These are phyloP conservation scores for Epichloe sp. DNA, from an alignment of 2,329 filamentous ascomycete species.

Conservation along the genomic window DNA sequence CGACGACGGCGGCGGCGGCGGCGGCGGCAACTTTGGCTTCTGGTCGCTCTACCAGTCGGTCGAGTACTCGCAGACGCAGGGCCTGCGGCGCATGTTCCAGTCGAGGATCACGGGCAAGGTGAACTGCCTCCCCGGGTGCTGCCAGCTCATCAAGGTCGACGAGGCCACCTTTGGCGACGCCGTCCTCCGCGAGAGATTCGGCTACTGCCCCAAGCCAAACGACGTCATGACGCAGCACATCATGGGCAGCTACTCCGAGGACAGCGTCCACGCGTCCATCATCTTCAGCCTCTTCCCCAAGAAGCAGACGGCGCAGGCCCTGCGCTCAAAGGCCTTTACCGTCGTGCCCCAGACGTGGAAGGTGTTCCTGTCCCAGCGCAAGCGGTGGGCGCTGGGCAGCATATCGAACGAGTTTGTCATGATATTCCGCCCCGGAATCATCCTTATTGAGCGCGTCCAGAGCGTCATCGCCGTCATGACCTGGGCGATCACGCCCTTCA, in stretches of 20 bases:
- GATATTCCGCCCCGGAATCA: conserved; percentile 29
- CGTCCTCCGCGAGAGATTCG: conserved; percentile 32
- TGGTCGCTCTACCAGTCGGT: conserved; percentile 35
- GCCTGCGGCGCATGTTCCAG: conserved; percentile 34
- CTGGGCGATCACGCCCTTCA: conserved; percentile 32
- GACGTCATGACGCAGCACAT: conserved; percentile 35
- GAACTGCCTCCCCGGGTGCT: conserved; percentile 33
- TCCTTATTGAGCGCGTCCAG: conserved; percentile 29
- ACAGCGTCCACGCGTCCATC: conserved; percentile 35
- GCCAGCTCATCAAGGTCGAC: conserved; percentile 35
- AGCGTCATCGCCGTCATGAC: conserved; percentile 32
- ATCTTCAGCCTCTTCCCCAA: conserved; percentile 32
- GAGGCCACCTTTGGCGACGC: conserved; percentile 34
- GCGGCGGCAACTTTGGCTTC: conserved; percentile 24
- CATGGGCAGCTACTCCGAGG: conserved; percentile 35
- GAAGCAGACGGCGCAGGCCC: conserved; percentile 31
- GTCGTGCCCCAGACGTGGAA: conserved; percentile 31
- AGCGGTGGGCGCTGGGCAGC: conserved; percentile 34
- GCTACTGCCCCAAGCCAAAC: conserved; percentile 34
- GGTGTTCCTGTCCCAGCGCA: conserved; percentile 35
- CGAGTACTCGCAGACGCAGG: conserved; percentile 35
- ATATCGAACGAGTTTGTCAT: conserved; percentile 37
- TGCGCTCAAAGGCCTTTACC: conserved; percentile 33
- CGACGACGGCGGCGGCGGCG: conserved; percentile 4
- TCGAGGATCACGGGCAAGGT: conserved; percentile 35